Evolutionary conservation across 331 rosid species (phyloP).

Genomic region (Prunus yedoensis): DNA sequence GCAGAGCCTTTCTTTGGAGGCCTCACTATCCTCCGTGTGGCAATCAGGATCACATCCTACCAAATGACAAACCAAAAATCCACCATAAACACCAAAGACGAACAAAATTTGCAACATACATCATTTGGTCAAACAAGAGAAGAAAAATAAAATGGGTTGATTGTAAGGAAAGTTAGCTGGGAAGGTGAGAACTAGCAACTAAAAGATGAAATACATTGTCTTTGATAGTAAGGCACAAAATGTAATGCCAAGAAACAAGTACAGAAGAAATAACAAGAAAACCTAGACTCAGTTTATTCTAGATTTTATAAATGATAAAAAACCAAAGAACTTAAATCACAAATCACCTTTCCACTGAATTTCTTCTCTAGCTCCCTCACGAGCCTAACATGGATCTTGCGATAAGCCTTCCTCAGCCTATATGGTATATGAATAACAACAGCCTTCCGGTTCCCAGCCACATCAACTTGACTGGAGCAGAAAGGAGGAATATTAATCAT

Average conservation of each 20-base stretch:
- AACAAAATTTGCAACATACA: not conserved
- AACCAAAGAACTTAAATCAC: not conserved
- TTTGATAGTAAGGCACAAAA: no score
- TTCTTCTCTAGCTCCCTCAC: conserved; percentile 97
- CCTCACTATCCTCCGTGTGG: conserved; percentile 78
- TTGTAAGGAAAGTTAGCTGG: not conserved
- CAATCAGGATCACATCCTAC: conserved; percentile 78
- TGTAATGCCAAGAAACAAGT: no score
- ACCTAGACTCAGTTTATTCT: not conserved
- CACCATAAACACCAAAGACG: not conserved
- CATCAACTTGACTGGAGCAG: conserved; percentile 67
- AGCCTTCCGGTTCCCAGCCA: conserved; percentile 78
- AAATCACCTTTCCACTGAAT: conserved; percentile 79
- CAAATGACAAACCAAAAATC: not conserved
- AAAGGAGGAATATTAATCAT: not conserved
- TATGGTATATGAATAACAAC: conserved; percentile 79
- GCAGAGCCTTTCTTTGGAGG: conserved; percentile 98
- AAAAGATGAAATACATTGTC: no score
- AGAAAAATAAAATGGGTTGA: no score
- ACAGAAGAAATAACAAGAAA: not conserved
- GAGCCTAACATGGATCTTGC: conserved; percentile 85
- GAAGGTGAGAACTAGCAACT: not conserved
- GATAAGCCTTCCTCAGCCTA: conserved; percentile 73
- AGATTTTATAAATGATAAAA: not conserved
- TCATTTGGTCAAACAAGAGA: not conserved